Percentiles rank a stretch among this genome's conserved stretches.
Conservation (phyloP, 768 basidiomycete species). For the Suillus variegatus region DNA sequence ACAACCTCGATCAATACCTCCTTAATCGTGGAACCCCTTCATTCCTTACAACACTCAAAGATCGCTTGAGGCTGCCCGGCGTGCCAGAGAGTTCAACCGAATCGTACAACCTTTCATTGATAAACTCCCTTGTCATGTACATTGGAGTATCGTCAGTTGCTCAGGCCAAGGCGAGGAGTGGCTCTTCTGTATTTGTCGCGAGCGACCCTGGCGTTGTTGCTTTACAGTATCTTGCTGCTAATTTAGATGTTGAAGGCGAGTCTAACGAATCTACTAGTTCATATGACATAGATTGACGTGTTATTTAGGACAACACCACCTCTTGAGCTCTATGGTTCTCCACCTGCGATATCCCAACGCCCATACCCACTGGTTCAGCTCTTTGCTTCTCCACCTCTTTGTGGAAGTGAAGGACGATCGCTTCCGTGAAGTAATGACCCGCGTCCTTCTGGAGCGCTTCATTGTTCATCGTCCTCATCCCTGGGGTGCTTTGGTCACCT, state of each 20-base stretch:
- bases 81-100: conserved; percentile 51
- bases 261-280: neutral
- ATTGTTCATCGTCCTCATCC: conserved; percentile 95
- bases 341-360: conserved; percentile 98
- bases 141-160: conserved; percentile 92
- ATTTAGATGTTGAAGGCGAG: conserved; percentile 90
- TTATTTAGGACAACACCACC: conserved; percentile 85
- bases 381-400: conserved; percentile 87
- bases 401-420: conserved; percentile 72
- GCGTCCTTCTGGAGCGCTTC: conserved; percentile 90
- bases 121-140: conserved; percentile 95
- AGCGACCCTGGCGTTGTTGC: conserved; percentile 84
- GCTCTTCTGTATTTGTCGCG: conserved; percentile 77
- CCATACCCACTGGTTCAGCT: conserved; percentile 98
- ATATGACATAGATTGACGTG: conserved; percentile 5
- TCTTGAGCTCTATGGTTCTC: conserved; percentile 89
- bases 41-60: conserved; percentile 77
- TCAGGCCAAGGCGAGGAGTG: conserved; percentile 83
- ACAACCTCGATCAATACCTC: conserved; percentile 82
- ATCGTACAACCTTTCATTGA: conserved; percentile 82
- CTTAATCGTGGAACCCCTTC: conserved; percentile 71
- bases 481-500: conserved; percentile 92
- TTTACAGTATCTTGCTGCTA: conserved; percentile 78
- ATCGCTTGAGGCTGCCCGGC: conserved; percentile 60
- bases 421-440: conserved; percentile 82